These are phyloP conservation scores for Mortierella sp. DNA, from an alignment of 371 early-diverging fungal species.

Conservation along the genomic window DNA sequence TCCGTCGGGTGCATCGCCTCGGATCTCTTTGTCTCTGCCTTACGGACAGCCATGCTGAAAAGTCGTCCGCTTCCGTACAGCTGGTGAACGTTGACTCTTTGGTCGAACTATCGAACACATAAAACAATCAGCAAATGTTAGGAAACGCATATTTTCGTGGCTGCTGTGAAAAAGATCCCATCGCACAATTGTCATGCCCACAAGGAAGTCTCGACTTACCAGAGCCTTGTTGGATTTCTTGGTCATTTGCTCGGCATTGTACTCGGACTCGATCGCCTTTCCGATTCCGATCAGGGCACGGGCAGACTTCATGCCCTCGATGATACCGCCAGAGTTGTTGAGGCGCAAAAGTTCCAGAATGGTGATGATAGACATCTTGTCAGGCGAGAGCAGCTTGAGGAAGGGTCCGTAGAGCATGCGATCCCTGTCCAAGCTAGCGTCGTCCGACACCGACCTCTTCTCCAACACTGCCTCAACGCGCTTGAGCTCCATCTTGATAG, in stretches of 20 bases:
- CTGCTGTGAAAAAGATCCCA: too few relatives aligned
- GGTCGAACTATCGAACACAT: constrained; percentile 44
- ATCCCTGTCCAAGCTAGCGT: constrained; percentile 38
- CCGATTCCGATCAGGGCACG: constrained; percentile 79
- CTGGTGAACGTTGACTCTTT: constrained; percentile 64
- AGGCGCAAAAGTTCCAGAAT: constrained; percentile 85
- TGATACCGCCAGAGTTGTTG: constrained; percentile 70
- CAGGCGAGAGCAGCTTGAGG: constrained; percentile 77
- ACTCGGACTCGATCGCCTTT: constrained; percentile 86
- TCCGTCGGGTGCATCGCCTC: constrained; percentile 60
- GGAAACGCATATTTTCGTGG: too few relatives aligned
- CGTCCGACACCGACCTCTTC: constrained; percentile 22
- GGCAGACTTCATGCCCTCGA: constrained; percentile 76
- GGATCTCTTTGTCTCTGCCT: constrained; percentile 71
- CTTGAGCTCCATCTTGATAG: constrained; percentile 76
- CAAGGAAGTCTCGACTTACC: constrained; percentile 32
- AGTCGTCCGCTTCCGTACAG: constrained; percentile 79
- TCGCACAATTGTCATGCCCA: constrained; percentile 4
- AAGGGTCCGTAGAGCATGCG: constrained; percentile 78
- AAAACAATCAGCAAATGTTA: not conserved
- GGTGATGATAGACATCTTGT: constrained; percentile 87
- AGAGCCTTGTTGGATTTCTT: constrained; percentile 72
- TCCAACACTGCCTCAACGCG: constrained; percentile 58
- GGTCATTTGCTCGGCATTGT: constrained; percentile 83
- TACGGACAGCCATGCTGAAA: constrained; percentile 85